phyloP scores from a whole-genome alignment of 2,329 filamentous ascomycete genomes.

The Ceratocystis colombiana region DNA sequence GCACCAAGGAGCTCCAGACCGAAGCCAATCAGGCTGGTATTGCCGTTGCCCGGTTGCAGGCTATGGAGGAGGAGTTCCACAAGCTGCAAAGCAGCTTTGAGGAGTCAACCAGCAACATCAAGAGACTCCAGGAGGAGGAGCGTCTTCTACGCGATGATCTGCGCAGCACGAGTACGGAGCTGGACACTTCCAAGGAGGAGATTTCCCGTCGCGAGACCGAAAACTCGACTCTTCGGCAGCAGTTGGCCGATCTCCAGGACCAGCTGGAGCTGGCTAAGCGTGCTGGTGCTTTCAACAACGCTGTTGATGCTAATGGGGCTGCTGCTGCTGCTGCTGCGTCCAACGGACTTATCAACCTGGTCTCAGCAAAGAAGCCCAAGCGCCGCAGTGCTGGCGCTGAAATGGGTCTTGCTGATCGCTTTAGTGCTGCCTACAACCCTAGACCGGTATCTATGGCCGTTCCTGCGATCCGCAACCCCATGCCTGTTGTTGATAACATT shows the following conservation, averaged over 20 bases:
- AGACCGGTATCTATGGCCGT: slow-evolving; percentile 94
- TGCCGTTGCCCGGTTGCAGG: slow-evolving; percentile 75
- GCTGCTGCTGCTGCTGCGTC: slow-evolving; percentile 37
- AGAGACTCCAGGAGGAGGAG: slow-evolving; percentile 90
- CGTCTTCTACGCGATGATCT: slow-evolving; percentile 74
- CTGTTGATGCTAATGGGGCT: slow-evolving; percentile 39
- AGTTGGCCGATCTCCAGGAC: slow-evolving; percentile 81
- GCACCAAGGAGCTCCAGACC: slow-evolving; percentile 86
- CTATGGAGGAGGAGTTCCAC: slow-evolving; percentile 92
- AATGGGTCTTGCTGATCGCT: slow-evolving; percentile 73
- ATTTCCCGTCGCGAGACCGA: slow-evolving; percentile 72
- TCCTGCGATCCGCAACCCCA: slow-evolving; percentile 41
- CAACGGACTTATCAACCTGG: slow-evolving; percentile 86
- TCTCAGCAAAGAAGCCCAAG: slow-evolving; percentile 95
- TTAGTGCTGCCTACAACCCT: slow-evolving; percentile 87
- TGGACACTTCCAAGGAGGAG: slow-evolving; percentile 66
- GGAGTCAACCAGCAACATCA: slow-evolving; percentile 81
- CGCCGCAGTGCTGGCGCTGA: slow-evolving; percentile 83
- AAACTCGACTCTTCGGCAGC: slow-evolving; percentile 74
- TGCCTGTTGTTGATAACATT: slow-evolving; percentile 72
- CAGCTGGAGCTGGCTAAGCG: slow-evolving; percentile 82
- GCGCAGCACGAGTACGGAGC: slow-evolving; percentile 64
- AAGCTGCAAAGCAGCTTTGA: slow-evolving; percentile 81
- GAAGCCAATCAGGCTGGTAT: slow-evolving; percentile 98
- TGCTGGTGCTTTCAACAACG: slow-evolving; percentile 58